Conservation (phyloP, 331 rosid genomes). For the Saraca asoca region DNA sequence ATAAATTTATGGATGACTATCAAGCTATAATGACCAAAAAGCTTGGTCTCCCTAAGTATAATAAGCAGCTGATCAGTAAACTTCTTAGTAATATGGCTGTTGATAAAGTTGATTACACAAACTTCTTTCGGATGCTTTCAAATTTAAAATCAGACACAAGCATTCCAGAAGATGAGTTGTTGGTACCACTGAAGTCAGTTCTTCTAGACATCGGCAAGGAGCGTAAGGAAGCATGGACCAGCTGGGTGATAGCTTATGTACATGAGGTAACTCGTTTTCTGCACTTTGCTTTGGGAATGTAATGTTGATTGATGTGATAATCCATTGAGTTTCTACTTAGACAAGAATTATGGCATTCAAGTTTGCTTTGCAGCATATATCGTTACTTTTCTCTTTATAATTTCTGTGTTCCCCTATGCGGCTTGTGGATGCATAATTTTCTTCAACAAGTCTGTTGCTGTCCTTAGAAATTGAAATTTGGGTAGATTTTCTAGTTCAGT, state of each 20-base stretch:
- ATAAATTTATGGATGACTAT: conserved; percentile 91
- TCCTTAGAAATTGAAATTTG: no score
- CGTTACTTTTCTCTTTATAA: not conserved
- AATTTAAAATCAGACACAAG: conserved; percentile 79
- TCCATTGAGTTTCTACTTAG: no score
- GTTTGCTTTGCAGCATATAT: not conserved
- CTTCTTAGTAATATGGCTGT: conserved; percentile 94
- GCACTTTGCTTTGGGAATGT: conserved; percentile 6
- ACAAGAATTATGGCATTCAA: not conserved
- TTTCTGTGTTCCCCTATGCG: no score
- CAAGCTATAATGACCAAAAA: conserved; percentile 94
- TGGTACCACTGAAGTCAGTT: conserved; percentile 84
- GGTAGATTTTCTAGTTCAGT: no score
- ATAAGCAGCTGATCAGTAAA: conserved; percentile 79
- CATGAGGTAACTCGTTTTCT: conserved; percentile 65
- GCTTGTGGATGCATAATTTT: no score
- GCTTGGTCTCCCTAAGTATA: conserved; percentile 91
- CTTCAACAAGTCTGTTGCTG: no score
- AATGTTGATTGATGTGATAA: not conserved
- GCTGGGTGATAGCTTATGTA: conserved; percentile 77
- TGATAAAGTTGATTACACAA: conserved; percentile 96
- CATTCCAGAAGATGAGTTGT: conserved; percentile 73
- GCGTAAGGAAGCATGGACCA: conserved; percentile 91
- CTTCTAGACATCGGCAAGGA: conserved; percentile 93
- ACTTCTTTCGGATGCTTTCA: conserved; percentile 80